Base-by-base conservation (phyloP, 495 filamentous ascomycete genomes). In the Penicillium canescens region DNA sequence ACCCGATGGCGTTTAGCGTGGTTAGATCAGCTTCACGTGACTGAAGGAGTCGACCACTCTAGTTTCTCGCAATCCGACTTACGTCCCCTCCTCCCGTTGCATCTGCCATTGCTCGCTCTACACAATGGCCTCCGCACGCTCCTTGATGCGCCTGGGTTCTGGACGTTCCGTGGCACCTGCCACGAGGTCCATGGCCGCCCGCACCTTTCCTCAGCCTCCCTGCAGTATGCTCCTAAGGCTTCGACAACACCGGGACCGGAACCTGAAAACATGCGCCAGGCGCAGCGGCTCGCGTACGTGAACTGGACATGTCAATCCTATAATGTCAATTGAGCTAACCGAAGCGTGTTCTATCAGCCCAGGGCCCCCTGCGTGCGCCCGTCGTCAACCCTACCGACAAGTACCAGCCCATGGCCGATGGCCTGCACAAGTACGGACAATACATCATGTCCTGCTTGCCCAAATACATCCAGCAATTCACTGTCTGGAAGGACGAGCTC, bases 401-500 rank as follows among this genome's bases (percentile, higher is more conserved):
- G 71, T 94, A 92, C 74, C 72, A 86, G 68, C 85, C 86, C 60
- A 90, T 93, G 76, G 82, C 88, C 62, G 86, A 94, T 55, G 75
- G 82, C 63, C 78, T 98, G 58, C 94, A 98, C 79, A 86, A 80
- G 59, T 99, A 99, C 67, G 95, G 95, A 58, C 85, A 94, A 67
- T 99, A 96, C 77, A 82, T 99, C 63, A 89, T 98, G 80, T 93
- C 92, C 51, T 95, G 90, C 69, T 78, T 99, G 55, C 95, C 95
- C 52, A 98, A 96, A 79, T 95, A 96, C 73, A 84, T 99, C 62
- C 95, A 99, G 77, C 95, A 99, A 73, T 97, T 97, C 81, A 91
- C 90, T 36, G 93, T 98, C 28, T 98, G 93, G 95, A 99, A 99
- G 79, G 94, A 99, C 69, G 95, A 99, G 69, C 82, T 99, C 55